These are phyloP conservation scores for Syzygium aqueum DNA, from an alignment of 345 rosid species.

Conservation along the genomic window DNA sequence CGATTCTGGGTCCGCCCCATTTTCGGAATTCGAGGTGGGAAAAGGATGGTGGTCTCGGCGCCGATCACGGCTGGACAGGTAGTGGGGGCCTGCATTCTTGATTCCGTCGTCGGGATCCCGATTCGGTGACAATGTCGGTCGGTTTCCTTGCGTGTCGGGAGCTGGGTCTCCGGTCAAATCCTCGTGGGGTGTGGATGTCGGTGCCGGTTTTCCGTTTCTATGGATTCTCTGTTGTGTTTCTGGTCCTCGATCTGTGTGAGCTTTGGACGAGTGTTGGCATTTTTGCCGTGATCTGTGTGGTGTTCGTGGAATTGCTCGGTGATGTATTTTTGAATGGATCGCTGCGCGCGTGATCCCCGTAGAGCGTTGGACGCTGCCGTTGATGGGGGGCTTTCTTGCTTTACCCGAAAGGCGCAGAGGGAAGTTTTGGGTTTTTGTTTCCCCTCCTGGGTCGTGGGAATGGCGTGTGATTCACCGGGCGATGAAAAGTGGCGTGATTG, in stretches of 20 bases:
- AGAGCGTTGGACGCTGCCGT: neutral
- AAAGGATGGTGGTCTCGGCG: slow-evolving; percentile 51
- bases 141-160: neutral
- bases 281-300: neutral
- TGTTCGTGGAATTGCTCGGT: neutral
- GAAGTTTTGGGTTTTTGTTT: neutral
- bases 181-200: neutral
- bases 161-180: neutral
- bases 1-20: slow-evolving; percentile 3
- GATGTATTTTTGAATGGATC: neutral
- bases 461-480: neutral
- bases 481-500: neutral
- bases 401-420: neutral
- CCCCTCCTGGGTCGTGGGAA: neutral
- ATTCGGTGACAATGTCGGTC: neutral
- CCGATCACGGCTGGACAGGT: slow-evolving; percentile 91
- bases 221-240: neutral
- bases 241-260: neutral
- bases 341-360: neutral
- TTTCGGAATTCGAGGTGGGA: slow-evolving; percentile 5
- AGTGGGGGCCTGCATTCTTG: neutral
- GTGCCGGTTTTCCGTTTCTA: neutral
- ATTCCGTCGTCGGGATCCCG: neutral
- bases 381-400: neutral
- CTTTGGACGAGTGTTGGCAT: neutral